Percentiles rank a stretch among this genome's conserved stretches.
Evolutionary conservation across 176 grass and related monocot genomes (phyloP).

Genomic region (Rhynchospora breviuscula): DNA sequence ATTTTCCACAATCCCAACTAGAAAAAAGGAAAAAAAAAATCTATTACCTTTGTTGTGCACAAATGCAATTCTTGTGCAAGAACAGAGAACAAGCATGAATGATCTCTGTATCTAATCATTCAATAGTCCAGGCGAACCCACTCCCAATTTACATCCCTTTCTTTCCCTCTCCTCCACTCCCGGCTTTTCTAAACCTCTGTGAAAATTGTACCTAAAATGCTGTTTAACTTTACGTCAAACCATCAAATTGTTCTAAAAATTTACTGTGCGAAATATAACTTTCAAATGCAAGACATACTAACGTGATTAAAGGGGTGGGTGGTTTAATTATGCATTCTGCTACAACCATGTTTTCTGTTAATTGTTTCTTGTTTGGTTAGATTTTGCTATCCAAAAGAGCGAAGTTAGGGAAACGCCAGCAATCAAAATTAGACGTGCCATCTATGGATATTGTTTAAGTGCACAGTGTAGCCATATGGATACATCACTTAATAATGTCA

Average conservation of each 20-base stretch:
- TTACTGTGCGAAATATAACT: background rate
- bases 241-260: background rate
- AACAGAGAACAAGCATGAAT: constrained; percentile 6
- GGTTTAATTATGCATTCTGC: background rate
- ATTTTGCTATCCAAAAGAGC: background rate
- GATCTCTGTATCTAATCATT: constrained; percentile 19
- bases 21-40: background rate
- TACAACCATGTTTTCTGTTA: background rate
- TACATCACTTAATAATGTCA: constrained; percentile 7
- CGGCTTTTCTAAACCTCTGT: background rate
- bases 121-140: constrained; percentile 7
- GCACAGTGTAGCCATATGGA: background rate
- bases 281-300: background rate
- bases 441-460: background rate
- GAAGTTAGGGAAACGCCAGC: background rate
- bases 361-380: constrained; percentile 1
- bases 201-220: background rate
- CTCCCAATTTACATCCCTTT: constrained; percentile 11
- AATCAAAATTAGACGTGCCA: constrained; percentile 5
- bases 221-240: background rate
- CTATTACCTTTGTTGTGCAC: background rate
- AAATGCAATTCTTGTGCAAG: constrained; percentile 10
- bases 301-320: background rate
- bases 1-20: too few relatives aligned
- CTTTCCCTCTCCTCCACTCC: background rate